These are phyloP conservation scores for Dryadomyces sulphureus DNA, from an alignment of 2,329 filamentous ascomycete genomes.

Conservation along the genomic window DNA sequence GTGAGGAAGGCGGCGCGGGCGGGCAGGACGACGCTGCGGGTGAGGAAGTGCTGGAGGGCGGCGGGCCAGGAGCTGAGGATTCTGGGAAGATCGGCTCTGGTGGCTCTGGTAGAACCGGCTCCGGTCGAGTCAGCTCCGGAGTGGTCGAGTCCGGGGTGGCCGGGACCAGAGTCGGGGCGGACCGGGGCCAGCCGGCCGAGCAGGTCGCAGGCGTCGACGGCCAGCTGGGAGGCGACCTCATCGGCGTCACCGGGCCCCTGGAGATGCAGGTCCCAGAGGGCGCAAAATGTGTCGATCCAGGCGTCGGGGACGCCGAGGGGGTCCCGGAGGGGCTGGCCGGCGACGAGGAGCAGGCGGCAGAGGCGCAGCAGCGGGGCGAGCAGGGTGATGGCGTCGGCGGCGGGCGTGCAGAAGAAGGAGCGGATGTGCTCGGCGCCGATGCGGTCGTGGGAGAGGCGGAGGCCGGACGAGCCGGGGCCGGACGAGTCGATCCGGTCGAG, in stretches of 20 bases:
- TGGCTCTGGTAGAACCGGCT: too few relatives aligned
- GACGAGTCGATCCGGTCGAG: slow-evolving; percentile 28
- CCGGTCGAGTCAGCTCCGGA: not conserved
- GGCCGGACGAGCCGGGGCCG: not conserved
- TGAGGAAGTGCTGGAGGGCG: slow-evolving; percentile 33
- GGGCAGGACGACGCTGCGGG: slow-evolving; percentile 35
- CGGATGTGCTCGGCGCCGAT: slow-evolving; percentile 45
- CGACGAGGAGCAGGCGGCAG: slow-evolving; percentile 25
- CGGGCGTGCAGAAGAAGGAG: slow-evolving; percentile 37
- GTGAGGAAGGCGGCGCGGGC: slow-evolving; percentile 31
- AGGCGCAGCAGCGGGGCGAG: slow-evolving; percentile 29
- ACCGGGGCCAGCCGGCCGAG: slow-evolving; percentile 21
- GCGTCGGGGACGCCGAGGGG: slow-evolving; percentile 21
- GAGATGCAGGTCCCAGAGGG: slow-evolving; percentile 40
- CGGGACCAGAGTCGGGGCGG: too few relatives aligned
- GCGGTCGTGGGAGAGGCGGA: slow-evolving; percentile 17
- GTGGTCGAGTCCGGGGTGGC: not conserved
- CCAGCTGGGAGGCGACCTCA: slow-evolving; percentile 33
- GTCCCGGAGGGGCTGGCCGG: not conserved
- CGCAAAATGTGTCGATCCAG: slow-evolving; percentile 32
- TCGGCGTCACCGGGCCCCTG: slow-evolving; percentile 30
- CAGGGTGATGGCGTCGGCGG: slow-evolving; percentile 29
- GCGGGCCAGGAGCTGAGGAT: slow-evolving; percentile 22
- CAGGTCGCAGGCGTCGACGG: slow-evolving; percentile 23
- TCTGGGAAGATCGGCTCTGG: too few relatives aligned